Percentiles rank a stretch among this genome's conserved stretches.
phyloP scores from a whole-genome alignment of 169 alveolate species.

The Plasmodium adleri region DNA sequence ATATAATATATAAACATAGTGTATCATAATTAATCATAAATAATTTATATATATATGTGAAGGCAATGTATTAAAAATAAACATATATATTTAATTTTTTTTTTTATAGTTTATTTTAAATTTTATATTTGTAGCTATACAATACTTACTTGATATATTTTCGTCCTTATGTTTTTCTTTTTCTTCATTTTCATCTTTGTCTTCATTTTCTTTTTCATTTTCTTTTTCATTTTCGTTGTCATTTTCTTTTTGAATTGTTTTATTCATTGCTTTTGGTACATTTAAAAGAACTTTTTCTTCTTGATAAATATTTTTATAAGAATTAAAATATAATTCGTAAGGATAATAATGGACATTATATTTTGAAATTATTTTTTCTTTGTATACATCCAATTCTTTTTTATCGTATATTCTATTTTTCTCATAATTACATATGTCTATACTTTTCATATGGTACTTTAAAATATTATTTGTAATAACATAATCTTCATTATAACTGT shows the following conservation, averaged over 20 bases:
- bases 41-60: not conserved
- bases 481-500: conserved; percentile 57
- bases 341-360: conserved; percentile 67
- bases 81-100: not conserved
- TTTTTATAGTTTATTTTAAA: not conserved
- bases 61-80: too few relatives aligned
- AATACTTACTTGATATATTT: conserved; percentile 30
- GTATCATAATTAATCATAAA: too few relatives aligned
- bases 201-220: conserved; percentile 6
- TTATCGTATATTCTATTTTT: conserved; percentile 64
- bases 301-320: conserved; percentile 68
- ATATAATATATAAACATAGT: too few relatives aligned
- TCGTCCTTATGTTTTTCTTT: conserved; percentile 27
- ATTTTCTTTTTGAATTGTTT: conserved; percentile 35
- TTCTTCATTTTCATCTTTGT: conserved; percentile 1
- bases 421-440: conserved; percentile 65
- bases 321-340: conserved; percentile 69
- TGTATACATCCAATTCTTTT: conserved; percentile 55
- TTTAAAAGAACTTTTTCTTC: conserved; percentile 68
- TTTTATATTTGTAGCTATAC: too few relatives aligned
- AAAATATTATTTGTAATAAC: conserved; percentile 70
- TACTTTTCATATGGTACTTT: conserved; percentile 63
- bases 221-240: conserved; percentile 32
- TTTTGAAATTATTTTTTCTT: conserved; percentile 47
- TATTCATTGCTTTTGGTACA: conserved; percentile 45